Base-by-base conservation (phyloP, 495 filamentous ascomycete species). In the Pyrenopolyporus hunteri region DNA sequence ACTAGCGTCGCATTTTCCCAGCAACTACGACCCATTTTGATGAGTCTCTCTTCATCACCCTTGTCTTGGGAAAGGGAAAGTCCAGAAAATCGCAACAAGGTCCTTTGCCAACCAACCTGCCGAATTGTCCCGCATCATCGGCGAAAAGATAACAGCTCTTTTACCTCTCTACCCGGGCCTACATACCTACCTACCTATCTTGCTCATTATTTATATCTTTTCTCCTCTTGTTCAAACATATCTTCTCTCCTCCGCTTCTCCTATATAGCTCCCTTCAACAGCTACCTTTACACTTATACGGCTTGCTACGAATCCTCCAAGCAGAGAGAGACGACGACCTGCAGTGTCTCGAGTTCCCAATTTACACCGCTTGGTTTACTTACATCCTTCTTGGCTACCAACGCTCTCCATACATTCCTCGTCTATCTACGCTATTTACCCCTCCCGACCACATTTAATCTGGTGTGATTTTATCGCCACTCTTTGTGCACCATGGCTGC, bases 401-500 rank as follows among this genome's bases (percentile, higher is more conserved):
- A 22, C 23, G 23, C 23, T 23, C 3, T 10, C 20, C 17, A 3
- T 6, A 20, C 20, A 40, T 26, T 39, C 3, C 14, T 29, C 26
- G 25, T 13, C 31, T 39, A 44, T 13, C 33, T 51, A 13, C 26
- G 20, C 39, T 25, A 26, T 45, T 45, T 49, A 52, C 57, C 57
- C 59, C 56, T 60, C 59, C 44, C 51, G 29, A 26, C 35, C 25
- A 10, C 40, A 23, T 39, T 49, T 29, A 46, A 47, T 47, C 54
- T 45, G 45, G 37, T 31, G 49, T 60, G 42, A 60, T 48, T 13
- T 16, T 17, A 36, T 46, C 54, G 45, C 40, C 25, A 51, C 47
- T 55, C 51, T 58, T 63, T 60, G 56, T 56, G 55, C 61, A 54
- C 63, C 43, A 79, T 79, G 76, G 69, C 72, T 68, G 72, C 63